Evolutionary conservation across 2,329 filamentous ascomycete species (phyloP), one percentile per base, ranked within the genome.

Genomic region (Phaeophleospora eucalypticola): DNA sequence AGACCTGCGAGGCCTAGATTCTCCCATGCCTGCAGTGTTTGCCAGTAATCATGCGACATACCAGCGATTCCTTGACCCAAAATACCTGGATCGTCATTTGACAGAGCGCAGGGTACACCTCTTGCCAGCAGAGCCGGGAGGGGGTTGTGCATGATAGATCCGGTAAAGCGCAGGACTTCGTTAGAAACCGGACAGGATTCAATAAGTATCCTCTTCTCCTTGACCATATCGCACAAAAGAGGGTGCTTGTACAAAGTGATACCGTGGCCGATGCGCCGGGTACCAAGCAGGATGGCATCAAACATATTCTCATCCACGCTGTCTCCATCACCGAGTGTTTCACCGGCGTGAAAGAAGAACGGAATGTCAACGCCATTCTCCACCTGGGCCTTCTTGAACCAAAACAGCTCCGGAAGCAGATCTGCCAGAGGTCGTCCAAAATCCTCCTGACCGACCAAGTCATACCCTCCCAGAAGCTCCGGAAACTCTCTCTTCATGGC

Each of bases 291-390:
- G 12, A 97, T 78, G 0, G 89, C 89, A 65, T 96, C 90, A 65
- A 89, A 95, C 2, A 97, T 77, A 66, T 96, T 96, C 53, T 81
- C 74, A 61, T 96, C 90, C 0, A 86, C 84, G 16, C 75, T 76
- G 57, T 82, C 83, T 20, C 89, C 89, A 50, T 87, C 82, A 14
- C 88, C 89, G 0, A 95, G 80, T 27, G 83, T 88, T 69, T 96
- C 90, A 54, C 90, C 91, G 0, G 91, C 90, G 65, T 96, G 90
- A 72, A 97, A 94, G 74, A 95, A 95, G 73, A 96, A 95, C 1
- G 91, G 91, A 8, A 98, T 82, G 41, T 89, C 81, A 32, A 96
- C 79, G 2, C 79, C 81, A 60, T 89, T 84, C 62, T 87, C 77
- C 0, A 81, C 79, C 65, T 89, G 96, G 58, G 85, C 81, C 67